phyloP scores from a whole-genome alignment of 2,329 filamentous ascomycete genomes.

The Pleomassaria siparia region DNA sequence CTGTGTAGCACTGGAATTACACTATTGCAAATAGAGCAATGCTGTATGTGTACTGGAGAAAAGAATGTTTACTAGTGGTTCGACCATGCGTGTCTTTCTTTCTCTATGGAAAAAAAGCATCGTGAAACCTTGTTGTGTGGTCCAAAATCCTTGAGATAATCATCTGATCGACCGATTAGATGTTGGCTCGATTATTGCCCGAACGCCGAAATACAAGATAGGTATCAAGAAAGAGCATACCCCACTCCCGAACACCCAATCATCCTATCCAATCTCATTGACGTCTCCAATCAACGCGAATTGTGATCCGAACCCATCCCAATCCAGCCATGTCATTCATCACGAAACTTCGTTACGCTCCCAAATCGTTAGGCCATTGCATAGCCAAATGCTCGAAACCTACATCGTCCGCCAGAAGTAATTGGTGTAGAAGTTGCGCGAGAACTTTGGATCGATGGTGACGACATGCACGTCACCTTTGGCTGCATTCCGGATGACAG shows the following conservation, averaged over 20 bases:
- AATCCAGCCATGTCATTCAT: no score
- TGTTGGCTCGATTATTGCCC: not conserved
- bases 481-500: slow-evolving; percentile 78
- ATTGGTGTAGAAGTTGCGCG: slow-evolving; percentile 87
- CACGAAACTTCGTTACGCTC: no score
- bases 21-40: no score
- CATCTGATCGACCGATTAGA: no score
- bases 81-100: no score
- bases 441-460: slow-evolving; percentile 91
- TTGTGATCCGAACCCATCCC: not conserved
- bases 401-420: slow-evolving; percentile 92
- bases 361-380: not conserved
- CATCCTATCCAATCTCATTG: not conserved
- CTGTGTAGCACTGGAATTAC: no score
- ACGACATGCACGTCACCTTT: slow-evolving; percentile 94
- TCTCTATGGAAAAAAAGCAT: no score
- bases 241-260: not conserved
- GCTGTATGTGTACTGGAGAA: no score
- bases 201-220: not conserved
- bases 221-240: not conserved
- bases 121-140: no score
- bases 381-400: not conserved
- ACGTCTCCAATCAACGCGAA: no score
- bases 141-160: no score
- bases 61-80: no score